Base-by-base conservation (phyloP, 441 rosid genomes). In the Gossypium gossypioides region DNA sequence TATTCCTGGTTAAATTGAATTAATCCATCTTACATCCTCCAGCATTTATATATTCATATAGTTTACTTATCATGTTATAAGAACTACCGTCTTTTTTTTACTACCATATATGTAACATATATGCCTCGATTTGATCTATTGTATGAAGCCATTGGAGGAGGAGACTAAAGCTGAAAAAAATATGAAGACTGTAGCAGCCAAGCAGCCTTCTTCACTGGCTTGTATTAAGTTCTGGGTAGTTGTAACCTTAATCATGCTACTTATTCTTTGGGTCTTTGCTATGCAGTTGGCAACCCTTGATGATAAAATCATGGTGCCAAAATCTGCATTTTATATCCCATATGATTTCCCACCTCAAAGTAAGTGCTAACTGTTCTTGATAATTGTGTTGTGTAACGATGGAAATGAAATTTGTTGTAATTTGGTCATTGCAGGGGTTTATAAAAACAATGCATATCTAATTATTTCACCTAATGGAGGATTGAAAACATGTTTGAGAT, bases 381-480 rank as follows among this genome's bases (percentile, higher is more conserved):
- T 50, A 9, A 0, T 51, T 27, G 6, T 27, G 32, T 27, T 27
- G 32, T 27, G 32, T 27, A 27, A 27, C 21, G 9, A 19, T 55
- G 9, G 1, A 55, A 8, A 9, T 19, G 0, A 19, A 56, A 2
- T 7, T 55, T 56, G 27, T 22, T 22, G 2, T 22, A 42, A 22
- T 8, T 10, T 27, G 29, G 12, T 21, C 0, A n/a, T 5, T 59
- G 25, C 80, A 89, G 95, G 95, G 72, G 21, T 81, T n/a, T 89
- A 86, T 54, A 82, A 75, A 63, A 89, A 83, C 68, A 87, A 89
- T 73, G 95, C 92, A 9, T 89, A 86, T 73, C 83, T 89, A 24
- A 80, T 87, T 81, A 79, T 87, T 79, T 86, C 92, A 15, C 82
- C 88, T 69, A 85, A 87, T 76, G 92, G 92, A 77, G 95, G 95